A percentile compares a stretch with the other conserved stretches of the same genome.
Evolutionary conservation across 805 yeast species (phyloP).

Genomic region (Sugiyamaella qingdaonensis): DNA sequence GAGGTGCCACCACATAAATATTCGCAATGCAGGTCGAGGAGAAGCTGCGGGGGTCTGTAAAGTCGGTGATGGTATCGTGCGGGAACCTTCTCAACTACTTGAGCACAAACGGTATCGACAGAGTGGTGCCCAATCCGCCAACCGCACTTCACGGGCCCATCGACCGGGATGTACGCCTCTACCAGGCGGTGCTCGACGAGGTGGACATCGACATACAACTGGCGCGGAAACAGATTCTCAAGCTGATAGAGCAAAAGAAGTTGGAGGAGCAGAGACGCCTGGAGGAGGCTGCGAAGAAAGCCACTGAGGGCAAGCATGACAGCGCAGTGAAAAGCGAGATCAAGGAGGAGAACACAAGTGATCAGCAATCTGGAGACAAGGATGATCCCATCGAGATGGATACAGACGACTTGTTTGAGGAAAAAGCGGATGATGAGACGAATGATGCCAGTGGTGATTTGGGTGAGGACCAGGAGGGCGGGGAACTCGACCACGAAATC

Average conservation of each 20-base stretch:
- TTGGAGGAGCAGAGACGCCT: conserved; percentile 7
- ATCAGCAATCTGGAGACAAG: conserved; percentile 3
- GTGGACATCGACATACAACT: conserved; percentile 22
- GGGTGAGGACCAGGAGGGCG: neutral
- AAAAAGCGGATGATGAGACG: conserved; percentile 6
- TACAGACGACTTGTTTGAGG: conserved; percentile 9
- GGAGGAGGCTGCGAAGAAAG: conserved; percentile 4
- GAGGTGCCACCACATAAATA: neutral
- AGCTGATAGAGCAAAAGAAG: conserved; percentile 6
- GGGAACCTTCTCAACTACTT: conserved; percentile 19
- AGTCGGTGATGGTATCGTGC: conserved; percentile 18
- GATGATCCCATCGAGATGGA: conserved; percentile 10
- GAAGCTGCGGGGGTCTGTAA: conserved; percentile 11
- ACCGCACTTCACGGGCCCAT: conserved; percentile 20
- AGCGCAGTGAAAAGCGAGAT: neutral
- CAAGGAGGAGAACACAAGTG: neutral
- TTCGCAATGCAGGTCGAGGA: conserved; percentile 10
- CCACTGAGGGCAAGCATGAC: neutral
- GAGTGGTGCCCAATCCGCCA: conserved; percentile 26
- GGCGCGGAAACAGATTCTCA: conserved; percentile 8
- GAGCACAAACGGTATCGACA: conserved; percentile 13
- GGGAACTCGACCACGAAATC: conserved; percentile 1
- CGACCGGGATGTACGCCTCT: conserved; percentile 17
- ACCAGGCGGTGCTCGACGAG: conserved; percentile 21
- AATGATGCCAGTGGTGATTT: conserved; percentile 2